phyloP scores from a whole-genome alignment of 495 filamentous ascomycete genomes.

The Neurospora tetrasperma region DNA sequence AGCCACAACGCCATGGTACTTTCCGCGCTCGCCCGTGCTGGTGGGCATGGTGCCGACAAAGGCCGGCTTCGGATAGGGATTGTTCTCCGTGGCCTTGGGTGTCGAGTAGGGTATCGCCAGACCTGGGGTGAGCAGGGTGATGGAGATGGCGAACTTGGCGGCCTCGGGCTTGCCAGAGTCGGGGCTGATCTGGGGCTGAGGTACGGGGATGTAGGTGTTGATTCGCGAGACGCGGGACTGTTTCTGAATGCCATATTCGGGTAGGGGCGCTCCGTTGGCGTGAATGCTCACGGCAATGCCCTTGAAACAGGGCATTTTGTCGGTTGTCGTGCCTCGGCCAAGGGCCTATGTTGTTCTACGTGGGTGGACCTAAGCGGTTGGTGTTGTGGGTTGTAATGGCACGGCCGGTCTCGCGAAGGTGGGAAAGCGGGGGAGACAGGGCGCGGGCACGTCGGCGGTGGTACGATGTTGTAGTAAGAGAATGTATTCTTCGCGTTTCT shows the following conservation, averaged over 20 bases:
- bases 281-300: conserved; percentile 95
- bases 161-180: conserved; percentile 69
- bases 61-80: conserved; percentile 69
- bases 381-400: not conserved
- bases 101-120: conserved; percentile 83
- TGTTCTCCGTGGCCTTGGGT: conserved; percentile 58
- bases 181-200: conserved; percentile 65
- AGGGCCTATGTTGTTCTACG: not conserved
- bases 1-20: conserved; percentile 49
- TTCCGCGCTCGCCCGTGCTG: conserved; percentile 27
- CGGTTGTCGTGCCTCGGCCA: not conserved
- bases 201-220: conserved; percentile 92
- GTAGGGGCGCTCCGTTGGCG: conserved; percentile 74
- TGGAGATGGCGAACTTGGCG: conserved; percentile 90
- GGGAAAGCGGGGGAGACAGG: not conserved
- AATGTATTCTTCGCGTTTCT: not conserved
- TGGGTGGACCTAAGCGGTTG: not conserved
- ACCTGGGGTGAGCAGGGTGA: conserved; percentile 84
- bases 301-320: conserved; percentile 89
- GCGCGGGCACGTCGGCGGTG: not conserved
- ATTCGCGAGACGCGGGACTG: conserved; percentile 85
- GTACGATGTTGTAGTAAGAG: not conserved
- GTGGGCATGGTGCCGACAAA: conserved; percentile 59
- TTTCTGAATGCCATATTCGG: conserved; percentile 90
- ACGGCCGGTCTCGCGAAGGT: not conserved